A percentile compares a stretch with the other conserved stretches of the same genome.
These are phyloP conservation scores for Paracorniculantispora psalliotae DNA, from an alignment of 2,329 filamentous ascomycete species.

Conservation along the genomic window DNA sequence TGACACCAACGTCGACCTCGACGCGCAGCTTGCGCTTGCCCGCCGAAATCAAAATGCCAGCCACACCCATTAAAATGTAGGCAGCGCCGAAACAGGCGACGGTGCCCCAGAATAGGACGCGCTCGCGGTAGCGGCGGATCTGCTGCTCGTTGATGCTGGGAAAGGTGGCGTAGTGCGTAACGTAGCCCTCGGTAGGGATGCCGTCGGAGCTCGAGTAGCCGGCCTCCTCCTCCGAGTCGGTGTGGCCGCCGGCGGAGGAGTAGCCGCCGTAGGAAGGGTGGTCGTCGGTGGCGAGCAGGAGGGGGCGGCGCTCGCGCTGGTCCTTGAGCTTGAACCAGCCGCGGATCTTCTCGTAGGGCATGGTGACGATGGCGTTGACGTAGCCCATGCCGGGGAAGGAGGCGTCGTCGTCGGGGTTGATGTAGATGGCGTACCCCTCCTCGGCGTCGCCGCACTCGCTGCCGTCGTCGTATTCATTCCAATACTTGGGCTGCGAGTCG, in stretches of 20 bases:
- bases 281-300: slow-evolving; percentile 19
- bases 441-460: slow-evolving; percentile 57
- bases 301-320: slow-evolving; percentile 24
- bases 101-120: slow-evolving; percentile 49
- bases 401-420: slow-evolving; percentile 61
- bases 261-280: slow-evolving; percentile 24
- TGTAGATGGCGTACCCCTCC: slow-evolving; percentile 65
- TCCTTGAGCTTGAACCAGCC: slow-evolving; percentile 41
- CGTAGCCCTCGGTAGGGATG: slow-evolving; percentile 46
- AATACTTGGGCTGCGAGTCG: slow-evolving; percentile 50
- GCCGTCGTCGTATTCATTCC: slow-evolving; percentile 84
- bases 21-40: slow-evolving; percentile 61
- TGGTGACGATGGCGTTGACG: slow-evolving; percentile 47
- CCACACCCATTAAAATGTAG: slow-evolving; percentile 59
- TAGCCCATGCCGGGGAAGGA: slow-evolving; percentile 60
- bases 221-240: slow-evolving; percentile 41
- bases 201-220: slow-evolving; percentile 51
- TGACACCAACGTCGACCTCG: slow-evolving; percentile 70
- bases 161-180: slow-evolving; percentile 48
- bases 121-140: slow-evolving; percentile 46
- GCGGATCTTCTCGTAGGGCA: slow-evolving; percentile 47
- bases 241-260: slow-evolving; percentile 27
- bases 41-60: slow-evolving; percentile 60
- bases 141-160: slow-evolving; percentile 49
- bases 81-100: slow-evolving; percentile 53